Percentiles rank a stretch among this genome's conserved stretches.
These are phyloP conservation scores for Lasiosphaeriaceae sp. DNA, from an alignment of 495 filamentous ascomycete genomes.

Conservation along the genomic window DNA sequence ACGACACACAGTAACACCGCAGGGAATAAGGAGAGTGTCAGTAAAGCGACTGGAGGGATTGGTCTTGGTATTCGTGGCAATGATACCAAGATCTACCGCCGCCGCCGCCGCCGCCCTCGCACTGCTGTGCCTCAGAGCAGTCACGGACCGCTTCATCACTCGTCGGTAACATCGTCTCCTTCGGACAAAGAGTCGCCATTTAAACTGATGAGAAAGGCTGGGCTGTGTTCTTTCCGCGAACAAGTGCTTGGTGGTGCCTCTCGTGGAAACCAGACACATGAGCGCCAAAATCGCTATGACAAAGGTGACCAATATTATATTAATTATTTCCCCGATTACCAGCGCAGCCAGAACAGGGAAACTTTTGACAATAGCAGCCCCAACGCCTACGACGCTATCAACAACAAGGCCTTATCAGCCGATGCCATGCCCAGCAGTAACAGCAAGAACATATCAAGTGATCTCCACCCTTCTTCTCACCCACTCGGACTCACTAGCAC, in stretches of 20 bases:
- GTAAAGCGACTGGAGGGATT: too few relatives aligned
- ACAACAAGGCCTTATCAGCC: background rate
- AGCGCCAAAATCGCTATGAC: too few relatives aligned
- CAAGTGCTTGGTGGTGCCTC: too few relatives aligned
- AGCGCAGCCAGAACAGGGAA: background rate
- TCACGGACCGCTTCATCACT: background rate
- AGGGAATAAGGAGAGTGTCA: background rate
- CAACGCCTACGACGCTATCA: too few relatives aligned
- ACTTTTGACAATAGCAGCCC: too few relatives aligned
- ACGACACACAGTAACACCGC: background rate
- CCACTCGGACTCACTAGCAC: background rate
- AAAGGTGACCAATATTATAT: too few relatives aligned
- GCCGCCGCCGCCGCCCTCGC: background rate
- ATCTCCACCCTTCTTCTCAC: background rate
- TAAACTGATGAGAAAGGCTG: too few relatives aligned
- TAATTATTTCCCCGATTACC: slow-evolving; percentile 13
- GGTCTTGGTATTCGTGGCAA: background rate
- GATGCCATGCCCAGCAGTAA: background rate
- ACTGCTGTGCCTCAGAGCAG: background rate
- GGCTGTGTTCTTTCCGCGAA: too few relatives aligned
- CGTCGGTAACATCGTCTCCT: background rate
- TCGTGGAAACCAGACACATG: too few relatives aligned
- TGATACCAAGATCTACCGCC: background rate
- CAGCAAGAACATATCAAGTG: background rate
- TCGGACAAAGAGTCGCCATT: too few relatives aligned